phyloP scores from a whole-genome alignment of 305 asterid species.

The Plantago coronopus region DNA sequence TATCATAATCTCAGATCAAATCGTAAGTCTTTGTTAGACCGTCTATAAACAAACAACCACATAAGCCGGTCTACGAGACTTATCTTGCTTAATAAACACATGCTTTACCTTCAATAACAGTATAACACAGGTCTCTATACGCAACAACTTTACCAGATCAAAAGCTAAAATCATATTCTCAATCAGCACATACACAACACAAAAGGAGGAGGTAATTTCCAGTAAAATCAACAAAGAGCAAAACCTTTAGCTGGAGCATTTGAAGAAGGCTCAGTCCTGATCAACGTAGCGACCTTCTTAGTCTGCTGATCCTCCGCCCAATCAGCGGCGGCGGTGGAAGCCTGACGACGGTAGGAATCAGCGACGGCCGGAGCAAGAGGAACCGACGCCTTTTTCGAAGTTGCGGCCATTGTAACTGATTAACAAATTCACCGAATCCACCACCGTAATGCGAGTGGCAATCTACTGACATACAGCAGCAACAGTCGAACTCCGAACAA shows the following conservation, averaged over 20 bases:
- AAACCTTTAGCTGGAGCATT: slow-evolving; percentile 56
- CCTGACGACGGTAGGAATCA: slow-evolving; percentile 15
- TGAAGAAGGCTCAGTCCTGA: slow-evolving; percentile 50
- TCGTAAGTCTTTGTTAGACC: too few species aligned
- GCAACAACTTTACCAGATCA: too few species aligned
- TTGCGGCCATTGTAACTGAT: slow-evolving; percentile 92
- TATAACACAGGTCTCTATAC: too few species aligned
- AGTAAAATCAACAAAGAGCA: background rate
- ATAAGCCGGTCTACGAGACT: too few species aligned
- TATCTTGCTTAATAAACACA: too few species aligned
- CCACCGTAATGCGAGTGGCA: slow-evolving; percentile 73
- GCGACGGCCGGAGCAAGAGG: slow-evolving; percentile 33
- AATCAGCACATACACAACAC: background rate
- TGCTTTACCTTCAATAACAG: too few species aligned
- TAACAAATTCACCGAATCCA: slow-evolving; percentile 73
- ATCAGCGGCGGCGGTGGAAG: slow-evolving; percentile 29
- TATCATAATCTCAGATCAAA: too few species aligned
- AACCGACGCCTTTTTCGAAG: slow-evolving; percentile 77
- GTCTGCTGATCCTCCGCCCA: slow-evolving; percentile 43
- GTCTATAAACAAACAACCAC: too few species aligned
- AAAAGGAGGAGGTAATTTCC: background rate
- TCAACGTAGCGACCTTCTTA: slow-evolving; percentile 41
- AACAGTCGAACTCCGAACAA: slow-evolving; percentile 37
- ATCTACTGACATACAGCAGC: slow-evolving; percentile 92
- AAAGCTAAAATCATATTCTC: too few species aligned